phyloP scores from a whole-genome alignment of 257 asterid genomes.

The Cynanchum wilfordii region DNA sequence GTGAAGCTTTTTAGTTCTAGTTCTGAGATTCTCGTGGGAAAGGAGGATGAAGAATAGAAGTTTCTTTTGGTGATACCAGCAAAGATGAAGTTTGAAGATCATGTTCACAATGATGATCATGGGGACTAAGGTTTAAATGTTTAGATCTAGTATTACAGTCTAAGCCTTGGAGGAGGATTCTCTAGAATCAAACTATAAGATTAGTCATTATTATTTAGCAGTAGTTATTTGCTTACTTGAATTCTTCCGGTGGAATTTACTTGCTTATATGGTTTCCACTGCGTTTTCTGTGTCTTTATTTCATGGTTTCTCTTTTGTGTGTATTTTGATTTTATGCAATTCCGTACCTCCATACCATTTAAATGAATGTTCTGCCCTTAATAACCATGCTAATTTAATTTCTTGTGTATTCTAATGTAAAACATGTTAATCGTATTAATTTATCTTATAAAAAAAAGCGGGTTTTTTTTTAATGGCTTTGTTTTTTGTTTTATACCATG shows the following conservation, averaged over 20 bases:
- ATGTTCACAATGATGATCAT: not conserved
- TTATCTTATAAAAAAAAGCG: no score
- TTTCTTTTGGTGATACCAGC: not conserved
- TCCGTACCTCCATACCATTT: not conserved
- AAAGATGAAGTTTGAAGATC: not conserved
- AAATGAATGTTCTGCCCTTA: not conserved
- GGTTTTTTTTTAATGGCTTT: no score
- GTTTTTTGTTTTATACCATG: not conserved
- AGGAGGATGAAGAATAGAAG: not conserved
- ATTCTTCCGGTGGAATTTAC: not conserved
- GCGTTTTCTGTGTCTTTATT: not conserved
- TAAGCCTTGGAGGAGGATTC: not conserved
- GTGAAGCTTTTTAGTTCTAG: not conserved
- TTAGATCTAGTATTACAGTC: not conserved
- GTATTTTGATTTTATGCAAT: not conserved
- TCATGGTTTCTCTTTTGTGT: not conserved
- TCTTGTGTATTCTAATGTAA: not conserved
- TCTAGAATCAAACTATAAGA: not conserved
- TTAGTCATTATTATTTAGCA: not conserved
- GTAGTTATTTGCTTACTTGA: not conserved
- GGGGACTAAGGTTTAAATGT: not conserved
- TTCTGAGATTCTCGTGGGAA: not conserved
- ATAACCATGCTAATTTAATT: not conserved
- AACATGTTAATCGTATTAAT: not conserved
- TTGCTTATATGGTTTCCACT: not conserved